A percentile compares a stretch with the other conserved stretches of the same genome.
Conservation (phyloP, 768 basidiomycete genomes). For the Hygrocybe coccinea region DNA sequence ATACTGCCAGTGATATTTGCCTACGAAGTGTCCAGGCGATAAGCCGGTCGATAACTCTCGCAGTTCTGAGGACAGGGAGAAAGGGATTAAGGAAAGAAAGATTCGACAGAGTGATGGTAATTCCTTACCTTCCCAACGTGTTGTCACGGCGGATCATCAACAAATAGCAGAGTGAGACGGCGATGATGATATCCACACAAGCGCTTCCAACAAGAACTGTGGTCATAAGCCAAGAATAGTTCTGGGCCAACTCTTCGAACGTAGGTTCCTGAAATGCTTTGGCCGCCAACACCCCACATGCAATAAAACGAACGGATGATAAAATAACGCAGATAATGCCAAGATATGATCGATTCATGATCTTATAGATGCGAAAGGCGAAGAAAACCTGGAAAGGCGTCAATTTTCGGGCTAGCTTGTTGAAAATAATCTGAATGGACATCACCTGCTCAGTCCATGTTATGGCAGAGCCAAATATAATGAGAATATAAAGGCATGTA, state of each 20-base stretch:
- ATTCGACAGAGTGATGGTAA: neutral
- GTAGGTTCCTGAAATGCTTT: constrained; percentile 20
- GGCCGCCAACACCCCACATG: constrained; percentile 25
- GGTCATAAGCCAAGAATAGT: constrained; percentile 30
- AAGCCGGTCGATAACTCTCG: constrained; percentile 8
- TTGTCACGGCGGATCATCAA: constrained; percentile 20
- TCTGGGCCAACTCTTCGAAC: constrained; percentile 17
- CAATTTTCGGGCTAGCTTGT: neutral
- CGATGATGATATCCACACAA: constrained; percentile 29
- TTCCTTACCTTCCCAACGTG: constrained; percentile 9
- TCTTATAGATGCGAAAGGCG: constrained; percentile 24
- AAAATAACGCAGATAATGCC: constrained; percentile 25
- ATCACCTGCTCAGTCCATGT: neutral
- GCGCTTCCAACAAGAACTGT: constrained; percentile 26
- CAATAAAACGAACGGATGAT: constrained; percentile 23
- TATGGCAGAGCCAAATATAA: neutral
- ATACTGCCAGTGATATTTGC: neutral
- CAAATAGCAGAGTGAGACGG: constrained; percentile 29
- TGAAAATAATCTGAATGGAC: neutral
- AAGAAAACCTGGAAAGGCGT: constrained; percentile 29
- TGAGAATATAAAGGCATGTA: constrained; percentile 4
- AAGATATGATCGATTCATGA: constrained; percentile 25
- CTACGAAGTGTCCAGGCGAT: constrained; percentile 10
- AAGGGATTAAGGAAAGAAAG: neutral
- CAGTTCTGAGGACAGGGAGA: neutral